A percentile compares a stretch with the other conserved stretches of the same genome.
Evolutionary conservation across 441 rosid genomes (phyloP).

Genomic region (Euphorbia schlechtendalii): DNA sequence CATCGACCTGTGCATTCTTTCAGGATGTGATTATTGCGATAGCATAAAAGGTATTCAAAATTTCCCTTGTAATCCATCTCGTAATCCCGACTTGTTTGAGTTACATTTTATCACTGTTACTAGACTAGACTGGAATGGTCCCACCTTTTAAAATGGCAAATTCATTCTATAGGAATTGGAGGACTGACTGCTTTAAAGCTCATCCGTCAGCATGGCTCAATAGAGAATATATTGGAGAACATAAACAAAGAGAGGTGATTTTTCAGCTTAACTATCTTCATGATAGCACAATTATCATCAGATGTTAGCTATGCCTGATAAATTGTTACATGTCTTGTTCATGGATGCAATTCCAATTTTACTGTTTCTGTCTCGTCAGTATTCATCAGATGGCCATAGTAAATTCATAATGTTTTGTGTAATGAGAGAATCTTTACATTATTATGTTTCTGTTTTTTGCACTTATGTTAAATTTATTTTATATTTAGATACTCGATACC

Average conservation of each 20-base stretch:
- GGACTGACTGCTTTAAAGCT: conserved; percentile 92
- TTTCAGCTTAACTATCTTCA: background rate
- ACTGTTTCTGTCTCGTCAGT: background rate
- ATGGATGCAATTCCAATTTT: background rate
- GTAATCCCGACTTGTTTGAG: background rate
- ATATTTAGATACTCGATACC: conserved; percentile 72
- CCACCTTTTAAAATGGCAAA: background rate
- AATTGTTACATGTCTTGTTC: too few relatives aligned
- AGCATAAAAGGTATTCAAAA: conserved; percentile 71
- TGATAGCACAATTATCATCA: background rate
- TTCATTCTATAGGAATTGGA: conserved; percentile 65
- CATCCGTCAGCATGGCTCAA: conserved; percentile 86
- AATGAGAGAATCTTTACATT: background rate
- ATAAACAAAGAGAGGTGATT: conserved; percentile 71
- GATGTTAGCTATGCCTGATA: background rate
- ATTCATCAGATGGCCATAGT: background rate
- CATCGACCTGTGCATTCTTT: conserved; percentile 90
- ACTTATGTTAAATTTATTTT: conserved; percentile 1
- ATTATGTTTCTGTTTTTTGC: background rate
- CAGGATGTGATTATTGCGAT: conserved; percentile 97
- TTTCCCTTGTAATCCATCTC: conserved; percentile 5
- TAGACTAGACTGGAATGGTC: background rate
- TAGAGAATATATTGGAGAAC: conserved; percentile 76
- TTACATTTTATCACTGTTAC: conserved; percentile 4
- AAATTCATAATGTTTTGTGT: background rate